A percentile compares a stretch with the other conserved stretches of the same genome.
Conservation (phyloP, 192 early-diverging fungal genomes). For the Mortierella claussenii region DNA sequence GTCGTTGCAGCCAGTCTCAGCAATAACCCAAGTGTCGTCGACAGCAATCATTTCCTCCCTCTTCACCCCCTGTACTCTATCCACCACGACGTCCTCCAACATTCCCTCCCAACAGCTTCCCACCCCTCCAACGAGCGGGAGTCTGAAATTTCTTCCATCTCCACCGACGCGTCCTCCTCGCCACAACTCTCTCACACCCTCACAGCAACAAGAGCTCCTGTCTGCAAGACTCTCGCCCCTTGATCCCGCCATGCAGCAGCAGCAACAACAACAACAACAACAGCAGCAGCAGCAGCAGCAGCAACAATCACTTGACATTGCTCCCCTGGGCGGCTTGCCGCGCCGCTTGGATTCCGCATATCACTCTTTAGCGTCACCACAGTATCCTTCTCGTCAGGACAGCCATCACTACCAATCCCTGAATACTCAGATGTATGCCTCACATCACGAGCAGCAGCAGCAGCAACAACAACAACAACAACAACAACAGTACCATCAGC, state of each 20-base stretch:
- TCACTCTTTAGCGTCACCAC: conserved; percentile 3
- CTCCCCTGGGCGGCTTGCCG: not conserved
- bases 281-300: no score
- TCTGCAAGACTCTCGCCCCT: not conserved
- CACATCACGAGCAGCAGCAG: conserved; percentile 2
- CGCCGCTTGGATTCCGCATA: conserved; percentile 7
- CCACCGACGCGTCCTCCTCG: conserved; percentile 1
- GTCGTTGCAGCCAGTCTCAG: no score
- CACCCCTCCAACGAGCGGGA: conserved; percentile 32
- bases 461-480: not conserved
- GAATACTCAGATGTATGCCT: conserved; percentile 11
- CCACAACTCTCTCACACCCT: conserved; percentile 5
- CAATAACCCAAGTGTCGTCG: no score
- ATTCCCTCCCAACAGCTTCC: conserved; percentile 27
- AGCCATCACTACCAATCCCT: conserved; percentile 38
- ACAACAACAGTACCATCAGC: conserved; percentile 27
- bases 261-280: conserved; percentile 4
- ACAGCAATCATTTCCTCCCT: no score
- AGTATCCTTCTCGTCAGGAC: conserved; percentile 39
- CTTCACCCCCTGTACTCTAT: no score
- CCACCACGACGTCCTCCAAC: not conserved
- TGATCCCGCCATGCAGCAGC: conserved; percentile 9
- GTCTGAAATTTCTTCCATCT: conserved; percentile 2
- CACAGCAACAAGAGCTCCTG: conserved; percentile 7
- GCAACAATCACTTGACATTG: not conserved